These are phyloP conservation scores for Paramecium caudatum DNA, from an alignment of 73 alveolate genomes.

Conservation along the genomic window DNA sequence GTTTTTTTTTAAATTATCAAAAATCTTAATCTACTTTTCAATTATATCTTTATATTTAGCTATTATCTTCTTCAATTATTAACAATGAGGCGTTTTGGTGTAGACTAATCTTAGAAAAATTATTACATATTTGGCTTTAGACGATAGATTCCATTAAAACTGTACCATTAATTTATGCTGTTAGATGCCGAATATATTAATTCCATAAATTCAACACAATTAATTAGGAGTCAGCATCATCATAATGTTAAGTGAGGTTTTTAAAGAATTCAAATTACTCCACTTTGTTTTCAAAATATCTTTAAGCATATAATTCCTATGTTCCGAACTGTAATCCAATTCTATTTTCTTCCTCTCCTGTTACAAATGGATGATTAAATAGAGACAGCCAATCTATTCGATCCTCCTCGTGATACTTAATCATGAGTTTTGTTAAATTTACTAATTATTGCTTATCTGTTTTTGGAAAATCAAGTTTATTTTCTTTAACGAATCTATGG, in stretches of 20 bases:
- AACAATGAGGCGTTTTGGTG: too few species aligned
- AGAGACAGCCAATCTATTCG: neutral
- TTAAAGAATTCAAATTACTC: neutral
- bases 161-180: neutral
- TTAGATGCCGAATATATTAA: neutral
- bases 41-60: too few species aligned
- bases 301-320: neutral
- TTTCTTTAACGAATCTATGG: neutral
- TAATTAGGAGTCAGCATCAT: neutral
- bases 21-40: too few species aligned
- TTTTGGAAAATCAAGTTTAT: neutral
- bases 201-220: constrained; percentile 21
- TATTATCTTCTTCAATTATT: too few species aligned
- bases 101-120: too few species aligned
- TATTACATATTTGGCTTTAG: too few species aligned
- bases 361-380: constrained; percentile 2
- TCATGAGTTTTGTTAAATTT: neutral
- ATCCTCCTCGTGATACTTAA: constrained; percentile 12
- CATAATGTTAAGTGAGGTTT: neutral
- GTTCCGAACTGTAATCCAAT: neutral
- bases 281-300: constrained; percentile 13
- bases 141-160: too few species aligned
- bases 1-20: too few species aligned
- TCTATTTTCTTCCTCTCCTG: neutral
- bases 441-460: neutral